A percentile compares a stretch with the other conserved stretches of the same genome.
phyloP scores from a whole-genome alignment of 768 basidiomycete genomes.

The Favolaschia claudopus region DNA sequence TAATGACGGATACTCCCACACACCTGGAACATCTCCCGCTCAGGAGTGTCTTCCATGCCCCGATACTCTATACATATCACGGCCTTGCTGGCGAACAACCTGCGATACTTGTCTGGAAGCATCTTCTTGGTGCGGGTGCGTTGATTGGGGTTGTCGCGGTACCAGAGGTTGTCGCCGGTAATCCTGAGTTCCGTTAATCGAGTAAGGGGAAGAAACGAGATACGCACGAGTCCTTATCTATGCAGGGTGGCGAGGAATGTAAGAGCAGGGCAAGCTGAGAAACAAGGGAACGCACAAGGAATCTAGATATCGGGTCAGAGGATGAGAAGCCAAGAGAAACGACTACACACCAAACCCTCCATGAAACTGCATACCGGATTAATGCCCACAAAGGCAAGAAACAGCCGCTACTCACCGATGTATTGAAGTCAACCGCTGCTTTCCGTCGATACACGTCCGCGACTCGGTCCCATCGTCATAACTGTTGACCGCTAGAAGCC shows the following conservation, averaged over 20 bases:
- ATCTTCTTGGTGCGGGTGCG: slow-evolving; percentile 34
- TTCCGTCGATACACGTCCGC: slow-evolving; percentile 80
- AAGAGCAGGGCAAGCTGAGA: too few relatives aligned
- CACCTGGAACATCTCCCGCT: slow-evolving; percentile 79
- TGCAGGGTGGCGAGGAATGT: too few relatives aligned
- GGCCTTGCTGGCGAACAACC: slow-evolving; percentile 74
- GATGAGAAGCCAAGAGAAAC: not conserved
- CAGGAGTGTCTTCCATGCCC: slow-evolving; percentile 61
- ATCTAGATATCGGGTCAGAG: slow-evolving; percentile 47
- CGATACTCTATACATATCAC: slow-evolving; percentile 84
- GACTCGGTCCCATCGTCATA: slow-evolving; percentile 70
- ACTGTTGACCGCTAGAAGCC: slow-evolving; percentile 54
- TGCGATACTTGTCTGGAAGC: slow-evolving; percentile 63
- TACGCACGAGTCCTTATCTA: slow-evolving; percentile 19
- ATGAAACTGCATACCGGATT: slow-evolving; percentile 59
- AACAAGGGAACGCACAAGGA: slow-evolving; percentile 47
- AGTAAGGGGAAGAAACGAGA: not conserved
- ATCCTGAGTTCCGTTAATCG: slow-evolving; percentile 1
- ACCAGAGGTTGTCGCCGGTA: slow-evolving; percentile 26
- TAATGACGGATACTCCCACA: slow-evolving; percentile 12
- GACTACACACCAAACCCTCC: slow-evolving; percentile 63
- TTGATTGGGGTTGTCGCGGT: slow-evolving; percentile 25
- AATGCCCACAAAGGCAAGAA: not conserved
- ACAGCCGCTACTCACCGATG: slow-evolving; percentile 64
- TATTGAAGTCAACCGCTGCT: slow-evolving; percentile 82